A percentile compares a stretch with the other conserved stretches of the same genome.
phyloP scores from a whole-genome alignment of 2,329 filamentous ascomycete genomes.

The Trichoderma endophyticum region DNA sequence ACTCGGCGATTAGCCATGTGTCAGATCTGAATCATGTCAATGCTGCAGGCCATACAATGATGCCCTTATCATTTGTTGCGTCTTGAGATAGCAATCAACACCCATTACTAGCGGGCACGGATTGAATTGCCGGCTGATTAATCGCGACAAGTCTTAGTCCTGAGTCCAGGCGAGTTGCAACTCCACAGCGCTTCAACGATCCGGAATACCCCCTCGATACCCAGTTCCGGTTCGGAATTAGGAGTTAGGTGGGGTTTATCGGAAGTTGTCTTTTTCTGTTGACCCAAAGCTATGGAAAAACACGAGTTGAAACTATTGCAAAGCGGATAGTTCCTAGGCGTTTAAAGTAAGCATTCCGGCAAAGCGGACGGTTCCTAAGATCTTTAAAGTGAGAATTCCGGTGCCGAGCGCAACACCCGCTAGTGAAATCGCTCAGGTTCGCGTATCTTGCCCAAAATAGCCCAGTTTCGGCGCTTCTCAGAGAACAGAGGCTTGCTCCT shows the following conservation, averaged over 20 bases:
- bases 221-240: not conserved
- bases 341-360: not conserved
- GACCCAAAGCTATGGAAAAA: not conserved
- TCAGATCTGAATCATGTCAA: not conserved
- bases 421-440: not conserved
- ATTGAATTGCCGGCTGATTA: constrained; percentile 2
- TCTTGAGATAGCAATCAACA: not conserved
- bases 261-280: not conserved
- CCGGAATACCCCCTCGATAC: not conserved
- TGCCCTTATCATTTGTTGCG: not conserved
- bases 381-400: not conserved
- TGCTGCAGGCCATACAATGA: not conserved
- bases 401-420: not conserved
- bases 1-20: not conserved
- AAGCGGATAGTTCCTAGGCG: not conserved
- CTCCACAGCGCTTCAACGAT: not conserved
- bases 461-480: not conserved
- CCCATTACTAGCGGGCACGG: not conserved
- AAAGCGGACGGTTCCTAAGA: not conserved
- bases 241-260: not conserved
- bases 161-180: not conserved
- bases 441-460: not conserved
- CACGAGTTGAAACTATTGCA: not conserved
- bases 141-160: not conserved
- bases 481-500: not conserved